Conservation (phyloP, 768 basidiomycete species). For the Hericium rajendrae region DNA sequence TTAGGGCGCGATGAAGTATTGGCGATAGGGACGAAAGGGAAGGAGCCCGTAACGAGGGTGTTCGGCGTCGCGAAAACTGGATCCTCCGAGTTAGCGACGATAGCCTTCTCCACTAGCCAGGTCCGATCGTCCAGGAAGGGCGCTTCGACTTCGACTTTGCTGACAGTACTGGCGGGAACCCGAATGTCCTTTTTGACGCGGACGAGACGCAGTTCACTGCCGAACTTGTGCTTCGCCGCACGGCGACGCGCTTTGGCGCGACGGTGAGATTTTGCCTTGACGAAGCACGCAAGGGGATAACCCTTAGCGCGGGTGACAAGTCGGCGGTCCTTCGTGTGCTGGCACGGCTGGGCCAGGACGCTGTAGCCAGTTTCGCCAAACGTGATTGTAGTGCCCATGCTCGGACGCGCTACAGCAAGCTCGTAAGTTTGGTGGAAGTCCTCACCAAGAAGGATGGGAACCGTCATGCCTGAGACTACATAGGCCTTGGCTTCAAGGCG, state of each 20-base stretch:
- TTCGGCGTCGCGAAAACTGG: not conserved
- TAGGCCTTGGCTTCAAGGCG: constrained; percentile 14
- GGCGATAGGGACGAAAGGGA: no score
- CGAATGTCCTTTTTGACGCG: not conserved
- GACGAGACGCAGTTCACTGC: not conserved
- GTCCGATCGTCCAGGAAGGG: not conserved
- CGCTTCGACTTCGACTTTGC: not conserved
- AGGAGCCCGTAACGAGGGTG: no score
- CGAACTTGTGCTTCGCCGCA: not conserved
- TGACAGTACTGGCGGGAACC: constrained; percentile 1
- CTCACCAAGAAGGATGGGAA: constrained; percentile 17
- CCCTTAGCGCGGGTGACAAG: constrained; percentile 9
- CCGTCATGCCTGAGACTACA: constrained; percentile 17
- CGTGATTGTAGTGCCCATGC: no score
- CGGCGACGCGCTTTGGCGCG: not conserved
- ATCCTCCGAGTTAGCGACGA: not conserved
- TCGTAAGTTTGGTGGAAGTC: constrained; percentile 24
- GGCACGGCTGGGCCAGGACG: not conserved
- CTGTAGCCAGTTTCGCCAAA: no score
- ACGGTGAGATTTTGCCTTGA: not conserved
- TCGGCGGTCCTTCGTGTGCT: not conserved
- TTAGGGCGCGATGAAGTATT: no score
- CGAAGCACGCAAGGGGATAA: not conserved
- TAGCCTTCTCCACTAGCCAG: not conserved
- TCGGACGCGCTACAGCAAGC: constrained; percentile 18